Conservation (phyloP, 495 filamentous ascomycete species). For the Aspergillus biplanus region DNA sequence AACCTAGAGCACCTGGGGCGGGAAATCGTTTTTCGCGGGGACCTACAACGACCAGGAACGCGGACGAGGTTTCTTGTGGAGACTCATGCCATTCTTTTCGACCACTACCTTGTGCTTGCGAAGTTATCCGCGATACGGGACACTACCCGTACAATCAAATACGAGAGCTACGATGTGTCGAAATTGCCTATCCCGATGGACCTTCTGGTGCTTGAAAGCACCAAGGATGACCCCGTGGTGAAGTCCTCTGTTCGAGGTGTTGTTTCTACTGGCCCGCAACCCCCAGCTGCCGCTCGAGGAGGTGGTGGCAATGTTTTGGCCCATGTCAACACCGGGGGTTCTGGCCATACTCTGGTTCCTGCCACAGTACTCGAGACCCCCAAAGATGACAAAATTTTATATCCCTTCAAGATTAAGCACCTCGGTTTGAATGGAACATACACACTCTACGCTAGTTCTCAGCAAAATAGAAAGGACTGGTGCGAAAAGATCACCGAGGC, state of each 20-base stretch:
- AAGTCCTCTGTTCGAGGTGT: conserved; percentile 81
- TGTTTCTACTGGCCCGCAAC: conserved; percentile 53
- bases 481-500: conserved; percentile 91
- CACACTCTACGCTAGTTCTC: conserved; percentile 79
- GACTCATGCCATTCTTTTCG: conserved; percentile 89
- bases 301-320: conserved; percentile 62
- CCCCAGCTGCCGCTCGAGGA: conserved; percentile 48
- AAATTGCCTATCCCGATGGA: conserved; percentile 98
- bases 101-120: conserved; percentile 93
- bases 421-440: conserved; percentile 84
- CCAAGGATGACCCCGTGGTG: conserved; percentile 85
- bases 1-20: conserved; percentile 91
- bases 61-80: conserved; percentile 88
- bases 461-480: conserved; percentile 81
- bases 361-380: conserved; percentile 56
- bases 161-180: conserved; percentile 92
- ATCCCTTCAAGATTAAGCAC: conserved; percentile 95
- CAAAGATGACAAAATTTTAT: conserved; percentile 81
- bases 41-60: conserved; percentile 83
- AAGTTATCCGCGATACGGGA: conserved; percentile 76
- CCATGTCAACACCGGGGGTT: conserved; percentile 61
- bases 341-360: conserved; percentile 49
- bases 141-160: conserved; percentile 63
- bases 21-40: conserved; percentile 85
- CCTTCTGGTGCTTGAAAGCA: conserved; percentile 86